A percentile compares a stretch with the other conserved stretches of the same genome.
phyloP scores from a whole-genome alignment of 2,329 filamentous ascomycete species.

The Annulohypoxylon truncatum region DNA sequence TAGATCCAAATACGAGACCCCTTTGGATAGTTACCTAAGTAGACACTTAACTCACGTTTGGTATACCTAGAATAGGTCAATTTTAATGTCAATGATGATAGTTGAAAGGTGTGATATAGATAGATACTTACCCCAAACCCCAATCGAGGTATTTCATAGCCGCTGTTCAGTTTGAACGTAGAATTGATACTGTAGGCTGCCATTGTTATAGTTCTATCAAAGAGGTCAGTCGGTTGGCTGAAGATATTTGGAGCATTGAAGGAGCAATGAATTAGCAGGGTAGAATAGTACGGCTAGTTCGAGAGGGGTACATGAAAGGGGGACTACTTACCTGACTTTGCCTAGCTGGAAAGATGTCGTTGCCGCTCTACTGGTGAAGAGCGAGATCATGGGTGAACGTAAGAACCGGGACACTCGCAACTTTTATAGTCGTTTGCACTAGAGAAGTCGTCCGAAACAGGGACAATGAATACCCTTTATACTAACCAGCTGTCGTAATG shows the following conservation, averaged over 20 bases:
- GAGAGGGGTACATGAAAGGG: too few relatives aligned
- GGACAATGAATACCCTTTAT: slow-evolving; percentile 2
- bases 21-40: not conserved
- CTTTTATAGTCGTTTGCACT: not conserved
- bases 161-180: slow-evolving; percentile 65
- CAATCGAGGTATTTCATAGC: slow-evolving; percentile 63
- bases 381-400: not conserved
- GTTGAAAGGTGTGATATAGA: not conserved
- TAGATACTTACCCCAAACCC: slow-evolving; percentile 66
- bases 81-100: slow-evolving; percentile 5
- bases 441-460: not conserved
- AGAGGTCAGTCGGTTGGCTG: slow-evolving; percentile 10
- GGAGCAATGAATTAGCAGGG: not conserved
- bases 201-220: slow-evolving; percentile 60
- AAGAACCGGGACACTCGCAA: not conserved
- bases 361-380: not conserved
- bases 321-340: slow-evolving; percentile 6
- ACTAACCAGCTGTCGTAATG: not conserved
- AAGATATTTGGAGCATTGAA: not conserved
- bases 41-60: slow-evolving; percentile 57
- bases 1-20: slow-evolving; percentile 1
- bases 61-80: slow-evolving; percentile 57
- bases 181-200: slow-evolving; percentile 60
- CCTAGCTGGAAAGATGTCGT: not conserved
- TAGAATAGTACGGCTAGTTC: too few relatives aligned